These are phyloP conservation scores for Populus pruinosa DNA, from an alignment of 345 rosid genomes.

Conservation along the genomic window DNA sequence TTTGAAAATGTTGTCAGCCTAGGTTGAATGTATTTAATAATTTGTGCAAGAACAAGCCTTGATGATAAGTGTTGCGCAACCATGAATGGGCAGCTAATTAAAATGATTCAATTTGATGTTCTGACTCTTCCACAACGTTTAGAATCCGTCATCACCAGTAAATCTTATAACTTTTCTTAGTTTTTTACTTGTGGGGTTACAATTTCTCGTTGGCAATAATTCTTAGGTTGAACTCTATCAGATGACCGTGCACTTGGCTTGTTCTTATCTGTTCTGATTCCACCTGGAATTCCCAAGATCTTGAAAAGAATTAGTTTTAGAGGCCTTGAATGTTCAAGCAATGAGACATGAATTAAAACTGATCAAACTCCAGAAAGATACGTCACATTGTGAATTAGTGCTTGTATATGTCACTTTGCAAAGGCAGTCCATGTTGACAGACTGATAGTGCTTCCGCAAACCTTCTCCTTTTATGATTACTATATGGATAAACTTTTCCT, in stretches of 20 bases:
- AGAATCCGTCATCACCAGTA: not conserved
- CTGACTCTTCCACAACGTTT: not conserved
- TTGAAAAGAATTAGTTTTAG: not conserved
- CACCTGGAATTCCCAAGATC: not conserved
- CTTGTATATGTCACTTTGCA: not conserved
- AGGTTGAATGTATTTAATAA: not conserved
- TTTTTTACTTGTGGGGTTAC: not conserved
- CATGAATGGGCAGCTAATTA: not conserved
- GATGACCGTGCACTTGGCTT: not conserved
- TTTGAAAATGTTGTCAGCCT: not conserved
- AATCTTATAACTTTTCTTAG: not conserved
- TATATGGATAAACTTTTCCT: not conserved
- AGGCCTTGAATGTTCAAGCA: not conserved
- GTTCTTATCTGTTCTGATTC: not conserved
- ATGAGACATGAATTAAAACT: not conserved
- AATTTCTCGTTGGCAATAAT: not conserved
- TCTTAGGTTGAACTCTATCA: not conserved
- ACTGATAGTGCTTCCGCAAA: not conserved
- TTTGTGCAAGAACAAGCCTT: not conserved
- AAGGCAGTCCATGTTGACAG: not conserved
- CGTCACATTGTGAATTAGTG: not conserved
- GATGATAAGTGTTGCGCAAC: not conserved
- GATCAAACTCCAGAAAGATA: not conserved
- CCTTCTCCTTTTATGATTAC: not conserved
- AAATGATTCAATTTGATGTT: not conserved